Evolutionary conservation across 495 filamentous ascomycete species (phyloP), one percentile per base, ranked within the genome.

Genomic region (Penicillium waksmanii): DNA sequence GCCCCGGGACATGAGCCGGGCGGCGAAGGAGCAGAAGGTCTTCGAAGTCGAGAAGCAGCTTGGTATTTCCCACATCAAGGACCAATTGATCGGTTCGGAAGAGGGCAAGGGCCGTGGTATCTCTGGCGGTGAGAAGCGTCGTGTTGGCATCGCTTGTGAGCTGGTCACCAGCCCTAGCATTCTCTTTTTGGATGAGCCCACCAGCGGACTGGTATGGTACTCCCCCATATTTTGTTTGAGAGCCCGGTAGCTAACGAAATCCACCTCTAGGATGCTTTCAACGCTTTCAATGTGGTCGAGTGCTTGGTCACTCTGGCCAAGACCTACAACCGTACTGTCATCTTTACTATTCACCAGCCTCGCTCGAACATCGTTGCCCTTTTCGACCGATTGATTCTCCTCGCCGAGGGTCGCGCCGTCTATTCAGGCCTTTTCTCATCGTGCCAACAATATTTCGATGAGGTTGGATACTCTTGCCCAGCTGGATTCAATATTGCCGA

Each of bases 341-440:
- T 98, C 56, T 97, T 98, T 79, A 98, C 95, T 5, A 98, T 98
- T 61, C 95, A 98, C 73, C 95, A 98, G 63, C 95, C 95, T n/a
- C 84, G 96, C 57, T 98, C 95, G n/a, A 98, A 98, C 66, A 98
- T 98, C 64, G 95, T 98, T 31, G 95, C 95, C n/a, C 82, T 98
- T 33, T 98, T 98, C 66, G 96, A 98, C 70, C 86, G 94, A 55
- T 81, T 98, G 17, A 85, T 98, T 60, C 86, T 98, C 17, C 80
- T 98, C 35, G 95, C 95, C 8, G 87, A 90, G 63, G 95, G 95
- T 36, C 90, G 87, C 65, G 89, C 90, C 3, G 94, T 98, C 8
- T 98, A 96, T 67, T 97, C 94, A 2, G 95, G 95, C 0, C 89
- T 91, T 18, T 92, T 97, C 64, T 85, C 89, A 3, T 87, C 86